Evolutionary conservation across 768 basidiomycete species (phyloP).

Genomic region (Leccinum olivaceopallidum): DNA sequence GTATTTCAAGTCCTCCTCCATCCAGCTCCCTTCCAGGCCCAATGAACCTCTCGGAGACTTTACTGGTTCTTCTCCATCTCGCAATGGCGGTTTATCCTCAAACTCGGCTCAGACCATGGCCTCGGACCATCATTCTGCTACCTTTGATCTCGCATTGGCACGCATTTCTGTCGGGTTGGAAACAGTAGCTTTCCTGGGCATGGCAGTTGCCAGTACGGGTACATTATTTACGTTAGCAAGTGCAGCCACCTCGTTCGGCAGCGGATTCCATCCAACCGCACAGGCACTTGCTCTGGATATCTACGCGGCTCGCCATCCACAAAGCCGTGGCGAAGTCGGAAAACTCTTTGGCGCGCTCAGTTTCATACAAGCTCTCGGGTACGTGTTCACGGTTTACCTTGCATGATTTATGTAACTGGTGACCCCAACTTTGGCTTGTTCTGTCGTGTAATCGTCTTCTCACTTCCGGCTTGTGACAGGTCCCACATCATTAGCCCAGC

Average conservation of each 20-base stretch:
- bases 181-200: conserved; percentile 46
- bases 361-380: conserved; percentile 72
- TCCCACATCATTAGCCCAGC: conserved; percentile 70
- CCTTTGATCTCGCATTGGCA: conserved; percentile 72
- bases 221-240: conserved; percentile 51
- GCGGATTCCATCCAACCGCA: conserved; percentile 63
- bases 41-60: conserved; percentile 20
- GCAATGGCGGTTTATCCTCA: not conserved
- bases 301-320: conserved; percentile 51
- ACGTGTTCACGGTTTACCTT: conserved; percentile 12
- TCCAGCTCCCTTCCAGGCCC: conserved; percentile 15
- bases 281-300: conserved; percentile 74
- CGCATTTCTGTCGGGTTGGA: conserved; percentile 63
- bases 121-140: conserved; percentile 36
- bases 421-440: not conserved
- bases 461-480: conserved; percentile 34
- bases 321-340: conserved; percentile 54
- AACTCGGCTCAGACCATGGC: conserved; percentile 6
- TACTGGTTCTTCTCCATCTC: conserved; percentile 4
- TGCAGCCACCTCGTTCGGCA: conserved; percentile 55
- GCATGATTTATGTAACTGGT: no score
- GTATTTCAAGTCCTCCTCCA: conserved; percentile 45
- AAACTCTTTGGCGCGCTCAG: conserved; percentile 79
- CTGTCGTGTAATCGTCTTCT: not conserved
- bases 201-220: conserved; percentile 49